Base-by-base conservation (phyloP, 2,329 filamentous ascomycete genomes). In the Talaromyces sp. region DNA sequence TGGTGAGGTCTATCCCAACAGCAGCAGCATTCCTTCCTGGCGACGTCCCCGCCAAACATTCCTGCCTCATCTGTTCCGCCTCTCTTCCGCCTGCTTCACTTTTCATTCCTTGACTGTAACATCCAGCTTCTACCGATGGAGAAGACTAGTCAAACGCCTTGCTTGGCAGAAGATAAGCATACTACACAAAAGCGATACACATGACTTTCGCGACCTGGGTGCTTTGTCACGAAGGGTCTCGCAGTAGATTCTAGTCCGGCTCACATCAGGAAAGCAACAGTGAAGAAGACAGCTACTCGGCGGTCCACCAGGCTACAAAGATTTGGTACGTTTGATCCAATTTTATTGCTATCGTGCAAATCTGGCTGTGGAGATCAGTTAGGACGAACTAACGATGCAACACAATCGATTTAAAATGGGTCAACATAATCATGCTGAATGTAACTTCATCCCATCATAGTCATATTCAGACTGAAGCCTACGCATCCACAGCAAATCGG, bases 401-500 rank as follows among this genome's bases (percentile, higher is more conserved):
- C 4, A 52, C 21, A 52, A 52, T 52, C 28, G 28, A 52, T 28
- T 52, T 11, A n/a, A n/a, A n/a, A n/a, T 35, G 18, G n/a, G 9
- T 21, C 48, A 50, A 16, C 31, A 31, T 28, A 23, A 48, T 28
- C 44, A 50, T 28, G 44, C 23, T 50, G 14, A 4, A n/a, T 25
- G 23, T 31, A 25, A n/a, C 23, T n/a, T 25, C 23, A 28, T 3
- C 31, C 16, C n/a, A 18, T 33, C 25, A 31, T 33, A 6, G 44
- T 16, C 6, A 50, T 14, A 5, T 21, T 28, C 23, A n/a, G 23
- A 5, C 4, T 31, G 23, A 5, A 3, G 7, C 14, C 35, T 66
- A 68, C 46, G 75, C 64, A 67, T 90, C 88, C 66, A 85, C 55
- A 0, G 86, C 79, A 69, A 88, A 90, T 2, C 88, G 80, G 65